Percentiles rank a stretch among this genome's conserved stretches.
Evolutionary conservation across 306 rosid species (phyloP).

Genomic region (Elaeagnus macrophylla): DNA sequence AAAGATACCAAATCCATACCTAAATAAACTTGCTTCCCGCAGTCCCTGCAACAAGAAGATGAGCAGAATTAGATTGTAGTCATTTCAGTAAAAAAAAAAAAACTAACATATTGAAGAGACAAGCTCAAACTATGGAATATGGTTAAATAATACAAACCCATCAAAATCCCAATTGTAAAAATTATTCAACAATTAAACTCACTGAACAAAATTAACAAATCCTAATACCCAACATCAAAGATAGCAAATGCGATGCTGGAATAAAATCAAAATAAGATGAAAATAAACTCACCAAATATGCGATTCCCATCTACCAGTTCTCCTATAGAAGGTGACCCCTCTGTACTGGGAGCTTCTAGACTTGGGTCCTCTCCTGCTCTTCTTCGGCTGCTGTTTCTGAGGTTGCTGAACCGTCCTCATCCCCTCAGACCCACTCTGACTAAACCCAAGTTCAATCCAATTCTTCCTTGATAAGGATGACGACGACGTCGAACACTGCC

Average conservation of each 20-base stretch:
- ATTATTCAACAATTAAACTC: background rate
- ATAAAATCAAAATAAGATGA: background rate
- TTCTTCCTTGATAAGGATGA: constrained; percentile 32
- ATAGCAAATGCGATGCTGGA: background rate
- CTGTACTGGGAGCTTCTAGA: constrained; percentile 87
- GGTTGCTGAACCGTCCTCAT: constrained; percentile 35
- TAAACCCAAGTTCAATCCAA: constrained; percentile 48
- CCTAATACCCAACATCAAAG: background rate
- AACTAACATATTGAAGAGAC: background rate
- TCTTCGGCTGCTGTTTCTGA: constrained; percentile 49
- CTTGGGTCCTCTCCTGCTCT: constrained; percentile 85
- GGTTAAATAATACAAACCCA: background rate
- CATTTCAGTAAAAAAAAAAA: too few relatives aligned
- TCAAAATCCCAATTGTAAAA: background rate
- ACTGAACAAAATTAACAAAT: background rate
- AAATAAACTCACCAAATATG: constrained; percentile 69
- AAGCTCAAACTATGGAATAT: background rate
- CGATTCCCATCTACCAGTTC: constrained; percentile 95
- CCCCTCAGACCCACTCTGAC: constrained; percentile 34
- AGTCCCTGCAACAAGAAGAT: constrained; percentile 53
- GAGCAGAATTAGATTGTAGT: background rate
- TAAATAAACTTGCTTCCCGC: constrained; percentile 85
- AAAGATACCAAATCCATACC: constrained; percentile 40
- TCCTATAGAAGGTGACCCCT: constrained; percentile 84
- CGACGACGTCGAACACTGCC: constrained; percentile 35